These are phyloP conservation scores for Saccharomycopsis sp. DNA, from an alignment of 805 yeast genomes.

Conservation along the genomic window DNA sequence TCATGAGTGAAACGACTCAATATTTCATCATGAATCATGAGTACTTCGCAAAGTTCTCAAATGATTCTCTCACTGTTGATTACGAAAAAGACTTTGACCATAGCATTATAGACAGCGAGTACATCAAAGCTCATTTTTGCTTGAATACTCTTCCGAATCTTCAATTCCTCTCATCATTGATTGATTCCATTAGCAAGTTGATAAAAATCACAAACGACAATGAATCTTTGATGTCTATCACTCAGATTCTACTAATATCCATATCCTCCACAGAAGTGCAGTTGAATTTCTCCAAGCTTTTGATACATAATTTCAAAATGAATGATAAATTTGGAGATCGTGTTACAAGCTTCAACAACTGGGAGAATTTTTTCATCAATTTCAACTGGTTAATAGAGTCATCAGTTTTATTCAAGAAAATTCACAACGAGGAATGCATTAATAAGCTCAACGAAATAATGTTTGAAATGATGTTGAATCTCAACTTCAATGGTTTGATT, in stretches of 20 bases:
- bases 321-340: constrained; percentile 11
- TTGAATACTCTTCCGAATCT: constrained; percentile 10
- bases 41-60: constrained; percentile 11
- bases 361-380: constrained; percentile 19
- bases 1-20: constrained; percentile 18
- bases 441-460: constrained; percentile 17
- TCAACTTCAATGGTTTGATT: constrained; percentile 13
- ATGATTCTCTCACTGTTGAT: constrained; percentile 4
- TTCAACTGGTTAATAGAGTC: constrained; percentile 19
- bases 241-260: constrained; percentile 17
- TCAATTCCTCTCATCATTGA: constrained; percentile 9
- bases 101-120: constrained; percentile 12
- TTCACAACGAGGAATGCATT: constrained; percentile 12
- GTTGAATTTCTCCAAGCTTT: constrained; percentile 19
- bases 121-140: constrained; percentile 16
- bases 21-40: constrained; percentile 14
- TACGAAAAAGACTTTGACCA: constrained; percentile 12
- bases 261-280: constrained; percentile 16
- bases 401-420: constrained; percentile 18
- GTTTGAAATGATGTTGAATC: constrained; percentile 17
- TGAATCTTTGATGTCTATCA: constrained; percentile 17
- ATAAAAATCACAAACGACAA: constrained; percentile 19
- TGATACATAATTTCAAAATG: constrained; percentile 19
- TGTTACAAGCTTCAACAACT: constrained; percentile 6
- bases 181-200: constrained; percentile 16